Percentiles rank a stretch among this genome's conserved stretches.
Conservation (phyloP, 805 yeast genomes). For the Monosporozyma yasuniensis region DNA sequence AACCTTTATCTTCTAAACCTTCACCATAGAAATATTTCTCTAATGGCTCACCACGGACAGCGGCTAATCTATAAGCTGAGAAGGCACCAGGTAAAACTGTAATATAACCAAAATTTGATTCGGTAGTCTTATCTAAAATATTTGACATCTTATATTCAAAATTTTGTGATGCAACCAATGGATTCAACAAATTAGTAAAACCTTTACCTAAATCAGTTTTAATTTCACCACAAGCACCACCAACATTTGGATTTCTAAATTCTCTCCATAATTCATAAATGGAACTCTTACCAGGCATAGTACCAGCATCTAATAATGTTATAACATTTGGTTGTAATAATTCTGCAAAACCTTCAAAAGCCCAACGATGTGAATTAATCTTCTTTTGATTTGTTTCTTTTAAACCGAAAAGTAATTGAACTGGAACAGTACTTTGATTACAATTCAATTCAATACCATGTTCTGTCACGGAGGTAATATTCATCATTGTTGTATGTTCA, state of each 20-base stretch:
- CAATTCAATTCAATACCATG: slow-evolving; percentile 50
- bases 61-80: slow-evolving; percentile 83
- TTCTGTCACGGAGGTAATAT: slow-evolving; percentile 58
- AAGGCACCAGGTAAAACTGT: slow-evolving; percentile 95
- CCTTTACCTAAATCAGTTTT: slow-evolving; percentile 69
- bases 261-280: slow-evolving; percentile 85
- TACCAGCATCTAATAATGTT: slow-evolving; percentile 86
- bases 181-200: slow-evolving; percentile 54
- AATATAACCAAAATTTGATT: slow-evolving; percentile 88
- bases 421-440: slow-evolving; percentile 54
- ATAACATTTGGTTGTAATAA: slow-evolving; percentile 74
- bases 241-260: slow-evolving; percentile 70
- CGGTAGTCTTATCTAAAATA: slow-evolving; percentile 91
- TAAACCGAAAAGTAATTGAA: slow-evolving; percentile 80
- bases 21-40: slow-evolving; percentile 91
- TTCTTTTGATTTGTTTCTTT: slow-evolving; percentile 85
- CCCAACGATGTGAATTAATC: slow-evolving; percentile 96
- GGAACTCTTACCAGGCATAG: slow-evolving; percentile 78
- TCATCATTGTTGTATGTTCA: slow-evolving; percentile 89
- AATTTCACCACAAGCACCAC: slow-evolving; percentile 98
- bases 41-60: slow-evolving; percentile 75
- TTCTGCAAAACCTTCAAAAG: slow-evolving; percentile 85
- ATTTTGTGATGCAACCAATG: slow-evolving; percentile 91
- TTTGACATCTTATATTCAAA: slow-evolving; percentile 95
- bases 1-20: slow-evolving; percentile 52